These are phyloP conservation scores for Amanita phalloides DNA, from an alignment of 768 basidiomycete genomes.

Conservation along the genomic window DNA sequence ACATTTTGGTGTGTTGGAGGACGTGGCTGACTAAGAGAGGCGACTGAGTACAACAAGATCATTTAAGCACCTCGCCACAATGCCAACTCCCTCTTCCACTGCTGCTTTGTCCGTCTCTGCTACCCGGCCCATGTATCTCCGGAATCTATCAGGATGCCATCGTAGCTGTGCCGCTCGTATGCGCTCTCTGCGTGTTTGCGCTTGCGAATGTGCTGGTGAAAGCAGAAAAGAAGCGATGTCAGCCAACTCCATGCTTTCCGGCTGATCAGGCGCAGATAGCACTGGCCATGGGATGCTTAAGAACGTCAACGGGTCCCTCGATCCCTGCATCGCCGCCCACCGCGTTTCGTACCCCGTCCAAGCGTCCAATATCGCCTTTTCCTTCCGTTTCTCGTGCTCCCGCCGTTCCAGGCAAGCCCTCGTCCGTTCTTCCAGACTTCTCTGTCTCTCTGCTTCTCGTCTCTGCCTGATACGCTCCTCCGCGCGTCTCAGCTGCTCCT, in stretches of 20 bases:
- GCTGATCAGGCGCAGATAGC: constrained; percentile 25
- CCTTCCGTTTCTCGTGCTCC: constrained; percentile 36
- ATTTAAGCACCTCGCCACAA: constrained; percentile 58
- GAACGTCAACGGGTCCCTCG: constrained; percentile 44
- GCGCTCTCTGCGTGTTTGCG: constrained; percentile 51
- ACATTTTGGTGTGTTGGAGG: constrained; percentile 25
- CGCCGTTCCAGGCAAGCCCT: constrained; percentile 23
- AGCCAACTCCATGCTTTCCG: constrained; percentile 42
- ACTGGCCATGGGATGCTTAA: constrained; percentile 65
- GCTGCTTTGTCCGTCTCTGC: constrained; percentile 34
- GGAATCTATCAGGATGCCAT: constrained; percentile 79
- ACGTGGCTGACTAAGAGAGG: neutral
- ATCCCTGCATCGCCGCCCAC: constrained; percentile 42
- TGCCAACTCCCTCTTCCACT: constrained; percentile 56
- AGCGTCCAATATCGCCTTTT: constrained; percentile 37
- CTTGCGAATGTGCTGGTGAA: constrained; percentile 51
- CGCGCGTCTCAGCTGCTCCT: constrained; percentile 45
- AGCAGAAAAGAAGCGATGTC: constrained; percentile 52
- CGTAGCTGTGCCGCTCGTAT: constrained; percentile 56
- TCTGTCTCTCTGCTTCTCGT: constrained; percentile 36
- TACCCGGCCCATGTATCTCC: constrained; percentile 43
- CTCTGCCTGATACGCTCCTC: constrained; percentile 40
- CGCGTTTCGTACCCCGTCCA: constrained; percentile 57
- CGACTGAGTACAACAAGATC: constrained; percentile 9
- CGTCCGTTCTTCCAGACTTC: constrained; percentile 36